These are phyloP conservation scores for Nigrograna mackinnonii DNA, from an alignment of 2,329 filamentous ascomycete species.

Conservation along the genomic window DNA sequence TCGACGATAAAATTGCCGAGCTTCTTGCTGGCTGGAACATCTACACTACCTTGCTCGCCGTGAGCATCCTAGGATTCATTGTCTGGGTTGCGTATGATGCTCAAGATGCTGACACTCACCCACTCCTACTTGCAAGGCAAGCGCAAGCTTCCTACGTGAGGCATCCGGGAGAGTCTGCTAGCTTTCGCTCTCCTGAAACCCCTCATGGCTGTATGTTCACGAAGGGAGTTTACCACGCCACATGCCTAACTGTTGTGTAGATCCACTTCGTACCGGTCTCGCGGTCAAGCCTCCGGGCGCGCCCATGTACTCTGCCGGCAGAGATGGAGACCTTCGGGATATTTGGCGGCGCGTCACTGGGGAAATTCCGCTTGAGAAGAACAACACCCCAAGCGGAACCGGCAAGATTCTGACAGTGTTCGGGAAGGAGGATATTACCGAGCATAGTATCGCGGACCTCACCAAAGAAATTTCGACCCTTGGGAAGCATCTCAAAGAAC, in stretches of 20 bases:
- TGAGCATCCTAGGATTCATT: conserved; percentile 67
- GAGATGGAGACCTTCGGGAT: conserved; percentile 88
- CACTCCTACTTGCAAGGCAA: conserved; percentile 86
- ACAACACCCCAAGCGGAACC: conserved; percentile 64
- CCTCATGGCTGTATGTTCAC: conserved; percentile 70
- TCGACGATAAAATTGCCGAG: conserved; percentile 72
- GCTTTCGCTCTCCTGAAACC: conserved; percentile 81
- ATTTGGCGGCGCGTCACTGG: conserved; percentile 78
- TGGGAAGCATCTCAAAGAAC: conserved; percentile 73
- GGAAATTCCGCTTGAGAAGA: conserved; percentile 67
- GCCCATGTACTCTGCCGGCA: conserved; percentile 80
- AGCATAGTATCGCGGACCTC: conserved; percentile 72
- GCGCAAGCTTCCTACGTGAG: conserved; percentile 77
- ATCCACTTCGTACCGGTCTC: conserved; percentile 42
- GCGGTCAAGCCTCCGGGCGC: conserved; percentile 80
- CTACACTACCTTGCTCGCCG: conserved; percentile 74
- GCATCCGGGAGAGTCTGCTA: conserved; percentile 80
- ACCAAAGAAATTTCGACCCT: conserved; percentile 87
- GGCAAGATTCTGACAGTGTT: conserved; percentile 79
- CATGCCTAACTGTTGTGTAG: conserved; percentile 26
- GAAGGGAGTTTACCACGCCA: neutral
- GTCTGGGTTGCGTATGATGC: conserved; percentile 72
- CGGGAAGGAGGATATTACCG: conserved; percentile 73
- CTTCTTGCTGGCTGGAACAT: conserved; percentile 80
- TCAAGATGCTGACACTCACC: conserved; percentile 87